These are phyloP conservation scores for Paramyrothecium roridum DNA, from an alignment of 2,329 filamentous ascomycete species.

Conservation along the genomic window DNA sequence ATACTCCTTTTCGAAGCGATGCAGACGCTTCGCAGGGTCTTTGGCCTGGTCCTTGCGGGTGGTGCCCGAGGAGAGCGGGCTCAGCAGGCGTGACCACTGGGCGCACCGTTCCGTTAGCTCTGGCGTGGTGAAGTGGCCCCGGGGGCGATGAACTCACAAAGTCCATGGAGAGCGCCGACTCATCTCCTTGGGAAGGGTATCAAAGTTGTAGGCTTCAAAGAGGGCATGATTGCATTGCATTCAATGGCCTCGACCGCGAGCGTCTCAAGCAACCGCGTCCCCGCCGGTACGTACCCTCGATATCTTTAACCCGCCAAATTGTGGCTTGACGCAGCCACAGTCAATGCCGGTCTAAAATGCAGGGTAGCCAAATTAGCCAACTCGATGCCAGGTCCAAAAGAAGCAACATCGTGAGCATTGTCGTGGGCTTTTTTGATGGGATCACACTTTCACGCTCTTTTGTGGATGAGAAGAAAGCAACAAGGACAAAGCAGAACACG, in stretches of 20 bases:
- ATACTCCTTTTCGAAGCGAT: slow-evolving; percentile 67
- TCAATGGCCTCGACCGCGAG: not conserved
- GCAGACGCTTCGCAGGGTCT: slow-evolving; percentile 61
- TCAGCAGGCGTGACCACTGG: slow-evolving; percentile 67
- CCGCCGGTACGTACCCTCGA: not conserved
- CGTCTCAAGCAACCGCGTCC: not conserved
- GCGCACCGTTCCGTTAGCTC: slow-evolving; percentile 1
- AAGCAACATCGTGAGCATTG: too few relatives aligned
- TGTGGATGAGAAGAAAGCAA: too few relatives aligned
- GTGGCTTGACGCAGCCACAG: not conserved
- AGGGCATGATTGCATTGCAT: not conserved
- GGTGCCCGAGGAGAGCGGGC: slow-evolving; percentile 54
- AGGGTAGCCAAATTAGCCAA: too few relatives aligned
- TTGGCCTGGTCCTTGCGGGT: slow-evolving; percentile 58
- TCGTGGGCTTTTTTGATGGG: too few relatives aligned
- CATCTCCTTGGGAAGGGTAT: slow-evolving; percentile 11
- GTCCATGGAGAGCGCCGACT: slow-evolving; percentile 4
- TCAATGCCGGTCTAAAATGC: not conserved
- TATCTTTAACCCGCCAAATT: not conserved
- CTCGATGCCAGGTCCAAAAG: too few relatives aligned
- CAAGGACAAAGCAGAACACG: too few relatives aligned
- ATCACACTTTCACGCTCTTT: too few relatives aligned
- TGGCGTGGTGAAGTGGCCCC: slow-evolving; percentile 4
- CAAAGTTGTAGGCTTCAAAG: not conserved
- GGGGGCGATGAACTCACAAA: not conserved